Conservation (phyloP, 2,329 filamentous ascomycete genomes). For the Calonectria leucothoes region DNA sequence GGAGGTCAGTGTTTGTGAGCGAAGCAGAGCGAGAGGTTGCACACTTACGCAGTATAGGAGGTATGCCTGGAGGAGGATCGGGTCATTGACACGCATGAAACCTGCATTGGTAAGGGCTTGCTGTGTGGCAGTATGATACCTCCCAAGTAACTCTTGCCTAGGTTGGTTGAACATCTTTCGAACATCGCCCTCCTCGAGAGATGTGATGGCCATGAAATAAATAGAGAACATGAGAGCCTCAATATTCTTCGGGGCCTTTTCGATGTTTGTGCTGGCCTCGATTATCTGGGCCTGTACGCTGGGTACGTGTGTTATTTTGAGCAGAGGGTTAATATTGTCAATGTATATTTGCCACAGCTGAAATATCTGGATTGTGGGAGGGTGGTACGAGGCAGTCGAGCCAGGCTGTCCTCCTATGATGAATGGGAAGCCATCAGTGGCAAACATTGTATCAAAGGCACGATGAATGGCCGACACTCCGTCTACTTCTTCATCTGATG, state of each 20-base stretch:
- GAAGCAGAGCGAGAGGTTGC: background rate
- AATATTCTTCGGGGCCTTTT: conserved; percentile 65
- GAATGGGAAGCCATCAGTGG: conserved; percentile 69
- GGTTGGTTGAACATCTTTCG: conserved; percentile 64
- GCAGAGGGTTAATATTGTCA: conserved; percentile 75
- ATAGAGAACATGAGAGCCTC: conserved; percentile 77
- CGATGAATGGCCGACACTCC: conserved; percentile 67
- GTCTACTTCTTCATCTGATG: conserved; percentile 68
- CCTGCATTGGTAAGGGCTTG: conserved; percentile 74
- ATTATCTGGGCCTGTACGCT: conserved; percentile 74
- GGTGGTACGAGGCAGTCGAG: conserved; percentile 61
- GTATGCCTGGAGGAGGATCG: conserved; percentile 75
- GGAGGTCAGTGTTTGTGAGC: conserved; percentile 3
- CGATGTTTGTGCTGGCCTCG: conserved; percentile 67
- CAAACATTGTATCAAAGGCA: conserved; percentile 70
- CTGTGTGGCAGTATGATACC: conserved; percentile 69
- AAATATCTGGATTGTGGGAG: conserved; percentile 68
- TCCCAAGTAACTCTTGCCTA: conserved; percentile 61
- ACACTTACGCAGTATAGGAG: conserved; percentile 71
- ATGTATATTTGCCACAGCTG: conserved; percentile 78
- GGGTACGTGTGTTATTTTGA: conserved; percentile 76
- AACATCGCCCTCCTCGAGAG: conserved; percentile 68
- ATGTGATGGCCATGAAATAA: conserved; percentile 69
- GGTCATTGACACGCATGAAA: conserved; percentile 74
- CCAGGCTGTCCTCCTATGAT: conserved; percentile 59